Base-by-base conservation (phyloP, 169 alveolate species). In the Plasmodium gallinaceum region DNA sequence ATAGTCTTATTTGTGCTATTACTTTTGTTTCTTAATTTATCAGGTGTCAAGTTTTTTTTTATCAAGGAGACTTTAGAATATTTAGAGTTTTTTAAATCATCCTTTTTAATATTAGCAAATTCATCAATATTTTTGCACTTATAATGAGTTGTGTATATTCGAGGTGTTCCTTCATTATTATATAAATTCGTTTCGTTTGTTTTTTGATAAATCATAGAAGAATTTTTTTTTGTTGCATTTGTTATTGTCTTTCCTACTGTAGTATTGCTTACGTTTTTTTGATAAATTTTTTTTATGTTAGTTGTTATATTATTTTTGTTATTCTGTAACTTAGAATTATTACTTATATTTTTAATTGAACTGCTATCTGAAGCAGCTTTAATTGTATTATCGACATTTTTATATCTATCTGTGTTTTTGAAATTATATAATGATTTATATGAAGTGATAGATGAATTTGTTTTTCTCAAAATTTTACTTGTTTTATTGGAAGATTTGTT, bases 121-220 rank as follows among this genome's bases (percentile, higher is more conserved):
- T 74, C 73, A 9, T 74, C 74, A 22, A 51, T 48, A n/a, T 14
- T 32, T 48, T 74, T 74, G 62, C 69, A 74, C 16, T 60, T 74
- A 60, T 74, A 42, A 46, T 60, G 66, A n/a, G 68, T 74, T 24
- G 58, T 74, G 16, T 60, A 48, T 51, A 12, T 45, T 14, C 60
- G 57, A 22, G 26, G 7, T 9, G 48, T 60, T 8, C 22, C 68
- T 6, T 71, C 83, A 51, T 71, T 48, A 71, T 45, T 71, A 51
- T n/a, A 16, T 18, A 9, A 26, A 60, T 14, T 18, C 18, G 24
- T 18, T 71, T 71, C 68, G 42, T 37, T 71, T 51, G 22, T 65
- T 37, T 45, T 48, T 71, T 24, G 45, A 39, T 71, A 48, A 22
- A 71, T 71, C 60, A 12, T 22, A 10, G 83, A 48, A 14, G 61